Percentiles rank a stretch among this genome's conserved stretches.
phyloP scores from a whole-genome alignment of 169 alveolate species.

The Cryptosporidium andersoni region DNA sequence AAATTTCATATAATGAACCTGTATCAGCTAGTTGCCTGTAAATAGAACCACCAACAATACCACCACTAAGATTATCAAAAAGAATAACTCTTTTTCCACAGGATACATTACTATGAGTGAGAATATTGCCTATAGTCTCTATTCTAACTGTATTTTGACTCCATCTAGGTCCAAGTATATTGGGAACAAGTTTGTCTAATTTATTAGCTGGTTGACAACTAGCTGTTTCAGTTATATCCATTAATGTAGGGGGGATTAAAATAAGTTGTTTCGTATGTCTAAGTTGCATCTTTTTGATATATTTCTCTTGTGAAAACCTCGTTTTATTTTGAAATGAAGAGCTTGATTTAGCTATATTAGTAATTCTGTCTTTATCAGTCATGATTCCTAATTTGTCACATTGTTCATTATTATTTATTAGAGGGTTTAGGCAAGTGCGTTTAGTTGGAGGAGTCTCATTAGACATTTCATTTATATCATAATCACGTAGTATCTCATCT shows the following conservation, averaged over 20 bases:
- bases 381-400: background rate
- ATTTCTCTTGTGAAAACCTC: constrained; percentile 49
- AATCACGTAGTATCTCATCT: constrained; percentile 19
- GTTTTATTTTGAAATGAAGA: constrained; percentile 45
- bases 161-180: constrained; percentile 70
- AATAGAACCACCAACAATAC: constrained; percentile 64
- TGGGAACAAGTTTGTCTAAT: constrained; percentile 41
- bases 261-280: constrained; percentile 37
- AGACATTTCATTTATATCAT: background rate
- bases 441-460: constrained; percentile 7
- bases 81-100: constrained; percentile 30
- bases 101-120: constrained; percentile 42
- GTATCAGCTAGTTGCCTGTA: constrained; percentile 34
- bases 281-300: constrained; percentile 49
- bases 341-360: constrained; percentile 43
- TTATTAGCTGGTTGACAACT: constrained; percentile 52
- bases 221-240: constrained; percentile 49
- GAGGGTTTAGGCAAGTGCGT: constrained; percentile 14
- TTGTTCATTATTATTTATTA: constrained; percentile 14
- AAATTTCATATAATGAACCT: constrained; percentile 43
- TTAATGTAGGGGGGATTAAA: constrained; percentile 23
- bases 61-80: constrained; percentile 56
- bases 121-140: constrained; percentile 62
- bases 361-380: constrained; percentile 33
- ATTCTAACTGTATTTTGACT: constrained; percentile 66